phyloP scores from a whole-genome alignment of 192 early-diverging fungal species.

The Linnemannia elongata region DNA sequence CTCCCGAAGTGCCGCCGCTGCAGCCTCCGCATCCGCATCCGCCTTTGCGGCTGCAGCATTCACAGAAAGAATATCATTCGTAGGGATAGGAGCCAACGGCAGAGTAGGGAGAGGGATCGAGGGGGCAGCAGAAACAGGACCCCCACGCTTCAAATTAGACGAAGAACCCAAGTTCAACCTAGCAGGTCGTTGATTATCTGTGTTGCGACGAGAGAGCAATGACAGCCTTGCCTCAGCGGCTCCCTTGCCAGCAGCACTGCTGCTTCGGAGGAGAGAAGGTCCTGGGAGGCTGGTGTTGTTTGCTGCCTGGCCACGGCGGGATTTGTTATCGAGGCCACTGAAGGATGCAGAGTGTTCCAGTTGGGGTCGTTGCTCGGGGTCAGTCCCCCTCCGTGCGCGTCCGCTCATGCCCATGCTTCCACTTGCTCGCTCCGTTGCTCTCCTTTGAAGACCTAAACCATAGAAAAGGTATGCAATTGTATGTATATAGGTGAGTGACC shows the following conservation, averaged over 20 bases:
- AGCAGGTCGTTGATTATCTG: constrained; percentile 37
- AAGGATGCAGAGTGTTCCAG: constrained; percentile 47
- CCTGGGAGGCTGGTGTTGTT: not conserved
- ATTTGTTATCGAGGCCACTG: constrained; percentile 14
- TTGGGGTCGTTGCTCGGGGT: constrained; percentile 36
- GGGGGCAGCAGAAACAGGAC: constrained; percentile 26
- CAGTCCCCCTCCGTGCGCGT: constrained; percentile 47
- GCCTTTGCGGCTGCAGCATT: not conserved
- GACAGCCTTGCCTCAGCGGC: constrained; percentile 38
- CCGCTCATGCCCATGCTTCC: constrained; percentile 10
- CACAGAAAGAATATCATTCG: not conserved
- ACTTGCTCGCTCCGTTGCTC: constrained; percentile 39
- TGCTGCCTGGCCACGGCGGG: constrained; percentile 1
- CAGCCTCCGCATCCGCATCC: not conserved
- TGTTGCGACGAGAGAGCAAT: constrained; percentile 46
- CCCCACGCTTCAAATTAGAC: constrained; percentile 13
- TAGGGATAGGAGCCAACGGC: not conserved
- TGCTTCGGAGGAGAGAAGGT: constrained; percentile 16
- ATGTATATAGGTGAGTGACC: not conserved
- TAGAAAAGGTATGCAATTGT: not conserved
- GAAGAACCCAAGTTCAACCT: constrained; percentile 30
- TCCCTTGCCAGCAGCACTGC: constrained; percentile 17
- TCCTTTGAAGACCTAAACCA: constrained; percentile 37
- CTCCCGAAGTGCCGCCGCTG: constrained; percentile 6
- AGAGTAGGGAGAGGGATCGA: not conserved